A percentile compares a stretch with the other conserved stretches of the same genome.
Conservation (phyloP, 2,329 filamentous ascomycete species). For the Microsporum canis region DNA sequence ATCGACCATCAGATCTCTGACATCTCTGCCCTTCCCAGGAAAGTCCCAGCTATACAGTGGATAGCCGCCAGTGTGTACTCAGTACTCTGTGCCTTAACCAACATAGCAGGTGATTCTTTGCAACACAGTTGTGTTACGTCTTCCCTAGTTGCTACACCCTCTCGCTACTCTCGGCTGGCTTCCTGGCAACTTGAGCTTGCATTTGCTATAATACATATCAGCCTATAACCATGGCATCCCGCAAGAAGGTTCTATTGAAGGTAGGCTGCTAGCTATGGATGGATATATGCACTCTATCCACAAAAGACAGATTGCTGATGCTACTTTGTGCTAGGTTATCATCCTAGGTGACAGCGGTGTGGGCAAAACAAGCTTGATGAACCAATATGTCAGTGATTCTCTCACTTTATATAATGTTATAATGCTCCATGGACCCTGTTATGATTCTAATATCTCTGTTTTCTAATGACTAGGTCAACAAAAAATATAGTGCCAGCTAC, state of each 20-base stretch:
- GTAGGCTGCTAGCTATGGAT: slow-evolving; percentile 36
- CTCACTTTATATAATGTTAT: background rate
- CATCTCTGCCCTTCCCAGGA: background rate
- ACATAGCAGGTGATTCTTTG: background rate
- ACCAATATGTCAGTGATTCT: slow-evolving; percentile 82
- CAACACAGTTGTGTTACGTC: background rate
- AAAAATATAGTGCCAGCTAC: slow-evolving; percentile 99
- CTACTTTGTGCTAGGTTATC: slow-evolving; percentile 58
- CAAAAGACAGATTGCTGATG: slow-evolving; percentile 8
- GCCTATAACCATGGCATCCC: slow-evolving; percentile 51
- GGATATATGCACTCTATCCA: background rate
- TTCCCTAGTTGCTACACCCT: background rate
- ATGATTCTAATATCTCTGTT: background rate
- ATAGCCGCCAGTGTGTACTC: background rate
- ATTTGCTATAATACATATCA: background rate
- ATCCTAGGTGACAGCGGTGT: slow-evolving; percentile 98
- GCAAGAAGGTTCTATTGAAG: slow-evolving; percentile 88
- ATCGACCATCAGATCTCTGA: background rate
- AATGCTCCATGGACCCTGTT: background rate
- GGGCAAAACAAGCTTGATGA: slow-evolving; percentile 99
- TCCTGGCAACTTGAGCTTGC: background rate
- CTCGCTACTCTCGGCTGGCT: background rate
- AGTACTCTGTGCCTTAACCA: background rate
- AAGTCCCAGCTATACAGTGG: background rate
- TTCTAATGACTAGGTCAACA: slow-evolving; percentile 66